These are phyloP conservation scores for Phytophthora hibernalis DNA, from an alignment of 352 stramenopile genomes.

Conservation along the genomic window DNA sequence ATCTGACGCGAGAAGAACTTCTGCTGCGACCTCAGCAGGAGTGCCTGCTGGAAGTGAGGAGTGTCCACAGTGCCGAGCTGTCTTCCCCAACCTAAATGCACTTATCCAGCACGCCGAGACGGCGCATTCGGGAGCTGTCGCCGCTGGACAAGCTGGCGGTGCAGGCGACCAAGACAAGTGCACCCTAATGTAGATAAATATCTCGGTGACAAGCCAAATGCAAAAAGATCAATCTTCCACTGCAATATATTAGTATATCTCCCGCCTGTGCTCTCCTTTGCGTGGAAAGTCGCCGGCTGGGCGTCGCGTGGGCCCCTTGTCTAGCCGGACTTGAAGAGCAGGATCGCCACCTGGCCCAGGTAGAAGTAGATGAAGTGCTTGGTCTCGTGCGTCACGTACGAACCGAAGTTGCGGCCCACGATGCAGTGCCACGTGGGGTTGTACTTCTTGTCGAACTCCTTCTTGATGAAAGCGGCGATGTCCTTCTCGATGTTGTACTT, in stretches of 20 bases:
- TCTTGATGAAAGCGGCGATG: conserved; percentile 94
- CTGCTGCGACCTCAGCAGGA: conserved; percentile 8
- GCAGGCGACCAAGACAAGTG: conserved; percentile 61
- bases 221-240: conserved; percentile 6
- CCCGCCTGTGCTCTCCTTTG: conserved; percentile 5
- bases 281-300: conserved; percentile 9
- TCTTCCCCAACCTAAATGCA: conserved; percentile 58
- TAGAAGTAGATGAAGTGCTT: conserved; percentile 97
- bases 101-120: conserved; percentile 74
- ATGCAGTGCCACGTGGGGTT: conserved; percentile 96
- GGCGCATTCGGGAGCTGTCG: conserved; percentile 40
- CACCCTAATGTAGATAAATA: conserved; percentile 55
- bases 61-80: conserved; percentile 72
- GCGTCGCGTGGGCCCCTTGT: no score
- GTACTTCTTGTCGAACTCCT: conserved; percentile 95
- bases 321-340: conserved; percentile 94
- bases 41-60: conserved; percentile 46
- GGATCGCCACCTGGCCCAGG: conserved; percentile 93
- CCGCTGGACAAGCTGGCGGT: conserved; percentile 21
- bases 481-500: conserved; percentile 99
- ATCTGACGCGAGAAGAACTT: conserved; percentile 7
- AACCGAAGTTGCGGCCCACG: conserved; percentile 95
- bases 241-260: conserved; percentile 46
- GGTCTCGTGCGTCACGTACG: conserved; percentile 94
- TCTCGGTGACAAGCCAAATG: conserved; percentile 2